Evolutionary conservation across 192 early-diverging fungal genomes (phyloP), one percentile per base, ranked within the genome.

Genomic region (Linderina pennispora): DNA sequence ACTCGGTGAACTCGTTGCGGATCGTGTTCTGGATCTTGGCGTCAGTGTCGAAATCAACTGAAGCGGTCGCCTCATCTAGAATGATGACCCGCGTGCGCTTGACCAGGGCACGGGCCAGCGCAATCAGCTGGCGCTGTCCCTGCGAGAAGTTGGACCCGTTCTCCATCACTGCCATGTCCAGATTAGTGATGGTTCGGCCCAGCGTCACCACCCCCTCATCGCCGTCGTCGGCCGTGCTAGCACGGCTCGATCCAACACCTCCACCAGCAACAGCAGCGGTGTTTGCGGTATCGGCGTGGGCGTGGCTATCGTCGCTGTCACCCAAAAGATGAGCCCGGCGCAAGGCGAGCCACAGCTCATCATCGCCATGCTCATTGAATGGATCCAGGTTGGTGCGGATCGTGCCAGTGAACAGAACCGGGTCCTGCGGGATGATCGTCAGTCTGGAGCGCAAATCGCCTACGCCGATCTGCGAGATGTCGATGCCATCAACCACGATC

Each of bases 71-170:
- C 57, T 89, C 87, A 55, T 89, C 87, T 52, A 86, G 61, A 8
- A 89, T 58, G 8, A 88, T 69, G 37, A 90, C 78, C 32, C 71
- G 80, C 23, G 79, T 75, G 28, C 80, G 71, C 56, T 80, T 83
- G 33, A 91, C 61, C 53, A 94, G 54, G 10, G 89, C 89, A 40
- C 91, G 77, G 1, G 90, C 88, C 9, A 94, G 67, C 46, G 87
- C 85, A 36, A 94, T 72, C 37, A 94, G 52, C 74, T 94, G 91
- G 23, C 88, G 73, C 65, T 94, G 90, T 8, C 91, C 91, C 50
- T 79, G 77, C 18, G 82, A 85, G 48, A 91, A 80, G 71, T 90
- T 90, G 22, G 78, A 76, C 21, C 88, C 88, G 37, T 76, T 78
- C 45, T 81, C 80, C 16, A 36, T 34, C n/a, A 71, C 50, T 13